Percentiles rank a stretch among this genome's conserved stretches.
Evolutionary conservation across 2,329 filamentous ascomycete genomes (phyloP).

Genomic region (Sclerotiophoma versabilis): DNA sequence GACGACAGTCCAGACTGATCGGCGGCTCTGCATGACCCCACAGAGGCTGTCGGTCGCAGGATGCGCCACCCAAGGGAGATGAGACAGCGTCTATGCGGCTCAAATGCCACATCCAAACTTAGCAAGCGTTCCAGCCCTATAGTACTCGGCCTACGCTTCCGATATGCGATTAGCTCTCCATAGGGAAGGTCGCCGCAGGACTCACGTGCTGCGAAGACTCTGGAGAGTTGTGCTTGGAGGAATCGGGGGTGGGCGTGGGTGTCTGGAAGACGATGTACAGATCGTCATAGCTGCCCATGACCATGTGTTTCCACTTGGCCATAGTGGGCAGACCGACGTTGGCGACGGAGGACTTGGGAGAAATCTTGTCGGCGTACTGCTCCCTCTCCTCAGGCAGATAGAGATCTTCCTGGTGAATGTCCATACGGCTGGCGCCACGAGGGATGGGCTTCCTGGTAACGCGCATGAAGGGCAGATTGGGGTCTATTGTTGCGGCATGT

Average conservation of each 20-base stretch:
- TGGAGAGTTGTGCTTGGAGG: constrained; percentile 49
- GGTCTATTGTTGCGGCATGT: constrained; percentile 44
- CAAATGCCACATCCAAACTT: constrained; percentile 13
- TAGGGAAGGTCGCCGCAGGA: constrained; percentile 43
- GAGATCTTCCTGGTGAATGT: constrained; percentile 56
- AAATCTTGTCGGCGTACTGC: constrained; percentile 53
- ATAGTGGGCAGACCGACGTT: constrained; percentile 55
- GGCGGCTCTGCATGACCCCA: constrained; percentile 13
- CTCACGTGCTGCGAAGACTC: constrained; percentile 49
- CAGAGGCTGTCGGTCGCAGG: constrained; percentile 2
- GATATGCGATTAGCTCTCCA: constrained; percentile 33
- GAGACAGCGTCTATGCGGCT: constrained; percentile 19
- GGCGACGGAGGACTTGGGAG: constrained; percentile 56
- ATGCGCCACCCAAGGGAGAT: constrained; percentile 19
- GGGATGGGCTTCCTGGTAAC: constrained; percentile 57
- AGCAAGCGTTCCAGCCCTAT: constrained; percentile 12
- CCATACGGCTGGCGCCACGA: constrained; percentile 54
- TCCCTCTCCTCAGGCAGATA: constrained; percentile 43
- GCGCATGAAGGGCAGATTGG: constrained; percentile 50
- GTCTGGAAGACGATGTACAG: constrained; percentile 59
- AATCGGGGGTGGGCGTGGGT: constrained; percentile 41
- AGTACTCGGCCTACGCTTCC: constrained; percentile 22
- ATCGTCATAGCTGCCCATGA: constrained; percentile 56
- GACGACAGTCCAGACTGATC: constrained; percentile 12
- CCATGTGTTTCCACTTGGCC: constrained; percentile 56